Evolutionary conservation across 352 stramenopile genomes (phyloP).

Genomic region (Phytopythium ostracodes): DNA sequence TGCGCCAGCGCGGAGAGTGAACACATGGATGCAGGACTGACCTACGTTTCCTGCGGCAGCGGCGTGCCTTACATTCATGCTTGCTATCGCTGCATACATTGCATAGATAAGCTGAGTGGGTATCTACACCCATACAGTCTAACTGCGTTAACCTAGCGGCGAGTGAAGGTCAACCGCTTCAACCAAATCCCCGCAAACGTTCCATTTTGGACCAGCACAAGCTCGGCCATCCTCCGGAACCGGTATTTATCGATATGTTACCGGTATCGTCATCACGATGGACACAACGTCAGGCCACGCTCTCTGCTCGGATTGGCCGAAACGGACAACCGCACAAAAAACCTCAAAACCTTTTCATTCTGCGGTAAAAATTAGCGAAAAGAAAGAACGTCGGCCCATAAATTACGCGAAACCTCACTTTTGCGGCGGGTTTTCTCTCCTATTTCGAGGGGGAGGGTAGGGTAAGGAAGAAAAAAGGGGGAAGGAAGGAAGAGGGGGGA

Average conservation of each 20-base stretch:
- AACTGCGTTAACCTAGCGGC: not conserved
- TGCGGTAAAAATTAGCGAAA: not conserved
- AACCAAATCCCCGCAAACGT: not conserved
- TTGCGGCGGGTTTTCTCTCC: not conserved
- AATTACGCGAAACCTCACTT: constrained; percentile 1
- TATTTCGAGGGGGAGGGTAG: not conserved
- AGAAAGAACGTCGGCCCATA: not conserved
- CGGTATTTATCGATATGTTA: constrained; percentile 2
- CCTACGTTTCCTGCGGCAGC: too few relatives aligned
- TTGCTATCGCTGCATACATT: too few relatives aligned
- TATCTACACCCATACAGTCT: too few relatives aligned
- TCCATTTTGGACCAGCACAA: not conserved
- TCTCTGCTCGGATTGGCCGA: constrained; percentile 6
- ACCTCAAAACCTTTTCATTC: not conserved
- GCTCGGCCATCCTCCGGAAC: not conserved
- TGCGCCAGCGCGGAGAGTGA: too few relatives aligned
- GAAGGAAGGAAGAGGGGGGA: not conserved
- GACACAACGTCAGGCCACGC: constrained; percentile 6
- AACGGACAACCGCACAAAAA: not conserved
- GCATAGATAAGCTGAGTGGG: too few relatives aligned
- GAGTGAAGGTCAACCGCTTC: not conserved
- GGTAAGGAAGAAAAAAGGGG: not conserved
- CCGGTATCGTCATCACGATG: not conserved
- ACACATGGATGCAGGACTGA: too few relatives aligned
- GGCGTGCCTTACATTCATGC: too few relatives aligned